Base-by-base conservation (phyloP, 2,329 filamentous ascomycete species). In the Monosporascus cannonballus region DNA sequence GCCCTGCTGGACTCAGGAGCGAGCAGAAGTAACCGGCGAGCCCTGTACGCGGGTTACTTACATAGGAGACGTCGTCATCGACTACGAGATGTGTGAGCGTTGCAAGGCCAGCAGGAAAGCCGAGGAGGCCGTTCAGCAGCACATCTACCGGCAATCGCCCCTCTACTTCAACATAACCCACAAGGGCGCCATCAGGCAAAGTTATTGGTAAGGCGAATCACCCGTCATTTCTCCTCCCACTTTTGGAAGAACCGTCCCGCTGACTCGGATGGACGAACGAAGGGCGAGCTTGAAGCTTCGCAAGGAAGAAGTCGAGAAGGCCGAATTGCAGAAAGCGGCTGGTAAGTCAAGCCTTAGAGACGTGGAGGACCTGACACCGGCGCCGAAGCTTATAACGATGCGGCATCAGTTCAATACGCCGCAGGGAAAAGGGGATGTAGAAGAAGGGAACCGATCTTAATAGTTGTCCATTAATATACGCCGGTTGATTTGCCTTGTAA, bases 81-180 rank as follows among this genome's bases (percentile, higher is more conserved):
- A 52, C 38, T 25, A 51, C 17, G 47, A 56, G 17, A 56, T 47
- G 20, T 61, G 59, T 36, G 11, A 44, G 20, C 20, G 2, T 2
- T 61, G 59, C 44, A 56, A 54, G 22, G 25, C 50, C 3, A 25
- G 44, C 18, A 49, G 57, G 11, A 42, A 11, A 14, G 57, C 57
- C 4, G 59, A 61, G 24, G 59, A 61, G 41, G 47, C 50, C 6
- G 57, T 53, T 39, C 54, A 58, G 38, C 54, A 56, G 34, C 18
- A 49, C 9, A 47, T 61, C 22, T 39, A 58, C 47, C 52, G 49
- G 3, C 48, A 54, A 46, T 20, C 18, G 14, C 58, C 58, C 3
- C 15, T 60, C 17, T 56, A 56, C 36, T 56, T 39, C 20, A 15
- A 17, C 4, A 30, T 47, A 2, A 48, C 39, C 7, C 45, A 50